Percentiles rank a stretch among this genome's conserved stretches.
These are phyloP conservation scores for Auriculariales sp. DNA, from an alignment of 768 basidiomycete species.

Conservation along the genomic window DNA sequence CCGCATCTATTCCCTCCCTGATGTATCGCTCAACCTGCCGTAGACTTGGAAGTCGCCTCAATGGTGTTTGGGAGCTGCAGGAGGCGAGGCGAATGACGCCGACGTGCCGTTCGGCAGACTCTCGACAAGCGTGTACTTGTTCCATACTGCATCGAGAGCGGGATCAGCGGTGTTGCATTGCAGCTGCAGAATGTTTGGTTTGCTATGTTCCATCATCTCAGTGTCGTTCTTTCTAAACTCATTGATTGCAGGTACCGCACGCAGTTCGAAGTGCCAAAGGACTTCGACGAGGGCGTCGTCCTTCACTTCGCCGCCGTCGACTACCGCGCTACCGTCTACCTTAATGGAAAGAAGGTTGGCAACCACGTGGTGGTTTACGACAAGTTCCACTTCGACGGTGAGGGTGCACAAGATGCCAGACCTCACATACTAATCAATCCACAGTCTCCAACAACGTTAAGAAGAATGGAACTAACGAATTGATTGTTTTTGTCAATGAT, in stretches of 20 bases:
- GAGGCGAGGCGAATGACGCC: not conserved
- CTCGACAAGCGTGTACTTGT: not conserved
- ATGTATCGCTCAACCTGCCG: too few species aligned
- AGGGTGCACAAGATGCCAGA: too few species aligned
- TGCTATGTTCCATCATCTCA: not conserved
- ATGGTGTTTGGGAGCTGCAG: not conserved
- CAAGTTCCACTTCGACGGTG: slow-evolving; percentile 2
- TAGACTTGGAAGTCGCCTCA: not conserved
- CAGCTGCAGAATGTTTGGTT: not conserved
- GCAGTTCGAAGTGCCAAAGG: not conserved
- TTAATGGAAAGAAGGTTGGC: not conserved
- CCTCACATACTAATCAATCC: too few species aligned
- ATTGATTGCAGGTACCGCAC: not conserved
- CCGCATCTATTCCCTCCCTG: too few species aligned
- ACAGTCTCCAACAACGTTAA: not conserved
- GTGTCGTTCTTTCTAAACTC: not conserved
- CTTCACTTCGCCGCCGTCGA: slow-evolving; percentile 1
- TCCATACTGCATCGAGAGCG: not conserved
- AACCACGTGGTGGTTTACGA: not conserved
- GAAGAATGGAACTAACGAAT: not conserved
- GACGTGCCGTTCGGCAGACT: not conserved
- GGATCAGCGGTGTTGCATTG: not conserved
- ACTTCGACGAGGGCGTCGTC: not conserved
- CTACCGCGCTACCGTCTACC: not conserved
- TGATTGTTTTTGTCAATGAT: not conserved